Evolutionary conservation across 768 basidiomycete species (phyloP), one percentile per base, ranked within the genome.

Genomic region (Macrolepiota albuminosa): DNA sequence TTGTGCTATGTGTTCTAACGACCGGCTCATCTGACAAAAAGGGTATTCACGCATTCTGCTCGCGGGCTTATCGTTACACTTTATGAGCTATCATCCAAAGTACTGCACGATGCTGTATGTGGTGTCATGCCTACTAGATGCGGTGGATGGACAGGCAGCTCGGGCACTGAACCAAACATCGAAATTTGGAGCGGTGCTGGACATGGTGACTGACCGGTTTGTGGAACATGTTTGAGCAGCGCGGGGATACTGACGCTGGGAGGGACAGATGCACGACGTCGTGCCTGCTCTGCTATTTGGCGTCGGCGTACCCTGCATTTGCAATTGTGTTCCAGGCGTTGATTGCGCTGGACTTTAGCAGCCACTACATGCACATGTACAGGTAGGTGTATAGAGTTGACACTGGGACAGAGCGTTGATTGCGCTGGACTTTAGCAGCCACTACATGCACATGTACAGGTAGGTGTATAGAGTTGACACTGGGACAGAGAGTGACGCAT

Each of bases 401-500:
- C 56, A 55, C 58, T 49, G 14, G 46, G 14, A 46, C 18, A 42
- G 29, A 34, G 89, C 92, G 76, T 84, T 99, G 62, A 99, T 99
- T 74, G 86, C 95, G 0, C 84, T 99, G 59, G 97, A 99, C 72
- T 99, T 99, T 72, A 89, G 91, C 67, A 96, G 93, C 66, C 97
- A 98, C 74, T 98, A 98, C 75, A 98, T 98, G 86, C 97, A 98
- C 73, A 99, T 98, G 97, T 97, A 98, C 73, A 97, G 96, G 96
- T 95, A 67, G 55, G 65, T 9, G n/a, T 52, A 26, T 21, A 40
- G 5, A 3, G 31, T 16, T 57, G 52, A 45, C 56, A 55, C 58
- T 49, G 14, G 46, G 14, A 46, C 18, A 42, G 29, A 11, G 13
- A 39, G 43, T 63, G 59, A 58, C 52, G 71, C 56, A 1, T 26